Evolutionary conservation across 2,329 filamentous ascomycete genomes (phyloP).

Genomic region (Neophaeococcomyces mojaviensis): DNA sequence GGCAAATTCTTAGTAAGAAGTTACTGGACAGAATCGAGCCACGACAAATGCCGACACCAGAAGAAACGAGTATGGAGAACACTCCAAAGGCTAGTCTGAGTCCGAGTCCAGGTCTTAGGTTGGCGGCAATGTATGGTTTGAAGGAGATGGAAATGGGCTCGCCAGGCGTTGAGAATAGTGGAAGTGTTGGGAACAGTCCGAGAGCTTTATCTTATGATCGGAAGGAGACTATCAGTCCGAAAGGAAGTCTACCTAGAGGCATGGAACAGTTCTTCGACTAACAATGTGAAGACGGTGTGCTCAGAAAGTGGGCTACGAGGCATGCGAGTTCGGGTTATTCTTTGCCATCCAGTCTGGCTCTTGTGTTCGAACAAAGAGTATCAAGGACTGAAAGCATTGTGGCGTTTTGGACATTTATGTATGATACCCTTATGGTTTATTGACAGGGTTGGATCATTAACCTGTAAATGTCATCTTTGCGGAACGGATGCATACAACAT

Average conservation of each 20-base stretch:
- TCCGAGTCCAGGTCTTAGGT: conserved; percentile 15
- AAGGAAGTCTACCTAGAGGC: conserved; percentile 17
- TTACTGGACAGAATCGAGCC: background rate
- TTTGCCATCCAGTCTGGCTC: too few species aligned
- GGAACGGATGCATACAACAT: too few species aligned
- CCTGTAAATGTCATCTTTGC: too few species aligned
- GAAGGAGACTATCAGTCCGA: conserved; percentile 18
- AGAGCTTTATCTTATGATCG: conserved; percentile 6
- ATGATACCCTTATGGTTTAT: too few species aligned
- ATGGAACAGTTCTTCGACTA: conserved; percentile 17
- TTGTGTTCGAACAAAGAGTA: too few species aligned
- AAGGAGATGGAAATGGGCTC: conserved; percentile 11
- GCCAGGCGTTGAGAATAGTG: background rate
- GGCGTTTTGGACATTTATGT: too few species aligned
- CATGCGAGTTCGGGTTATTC: too few species aligned
- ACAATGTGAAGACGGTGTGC: too few species aligned
- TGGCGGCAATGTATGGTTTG: background rate
- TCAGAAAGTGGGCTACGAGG: too few species aligned
- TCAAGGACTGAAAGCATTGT: too few species aligned
- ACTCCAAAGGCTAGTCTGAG: conserved; percentile 11
- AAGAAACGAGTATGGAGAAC: conserved; percentile 1
- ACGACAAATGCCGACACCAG: conserved; percentile 1
- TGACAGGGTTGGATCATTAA: too few species aligned
- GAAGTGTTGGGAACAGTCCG: background rate
- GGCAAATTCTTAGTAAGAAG: background rate